phyloP scores from a whole-genome alignment of 2,329 filamentous ascomycete species.

The Fusarium sp. region DNA sequence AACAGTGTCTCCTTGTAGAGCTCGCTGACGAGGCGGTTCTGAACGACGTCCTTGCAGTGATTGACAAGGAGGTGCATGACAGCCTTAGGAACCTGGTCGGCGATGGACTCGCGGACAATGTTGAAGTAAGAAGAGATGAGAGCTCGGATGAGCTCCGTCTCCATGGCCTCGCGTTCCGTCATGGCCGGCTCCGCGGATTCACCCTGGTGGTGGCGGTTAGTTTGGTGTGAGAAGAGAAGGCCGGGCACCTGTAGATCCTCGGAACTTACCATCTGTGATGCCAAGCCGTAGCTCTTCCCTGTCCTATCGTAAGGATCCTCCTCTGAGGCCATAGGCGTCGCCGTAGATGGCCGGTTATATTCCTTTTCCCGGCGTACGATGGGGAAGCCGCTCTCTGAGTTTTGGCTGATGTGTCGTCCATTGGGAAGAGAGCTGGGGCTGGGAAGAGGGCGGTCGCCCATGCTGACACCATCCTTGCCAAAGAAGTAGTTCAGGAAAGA shows the following conservation, averaged over 20 bases:
- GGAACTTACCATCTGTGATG: constrained; percentile 67
- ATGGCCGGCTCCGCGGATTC: constrained; percentile 81
- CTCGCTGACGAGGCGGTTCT: constrained; percentile 95
- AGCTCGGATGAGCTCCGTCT: constrained; percentile 95
- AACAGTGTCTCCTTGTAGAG: constrained; percentile 93
- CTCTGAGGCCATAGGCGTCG: constrained; percentile 48
- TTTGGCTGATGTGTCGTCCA: constrained; percentile 77
- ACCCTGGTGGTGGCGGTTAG: constrained; percentile 53
- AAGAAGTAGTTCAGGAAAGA: constrained; percentile 99
- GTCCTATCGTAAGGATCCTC: constrained; percentile 55
- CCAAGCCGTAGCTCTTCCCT: constrained; percentile 52
- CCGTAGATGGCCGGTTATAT: constrained; percentile 58
- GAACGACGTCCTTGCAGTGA: constrained; percentile 96
- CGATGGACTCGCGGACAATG: constrained; percentile 98
- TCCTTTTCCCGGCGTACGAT: constrained; percentile 79
- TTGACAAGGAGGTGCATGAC: constrained; percentile 99
- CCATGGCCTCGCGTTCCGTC: constrained; percentile 94
- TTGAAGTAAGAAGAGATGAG: constrained; percentile 99
- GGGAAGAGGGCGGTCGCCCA: constrained; percentile 50
- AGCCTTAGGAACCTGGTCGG: constrained; percentile 97
- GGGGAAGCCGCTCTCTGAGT: constrained; percentile 80
- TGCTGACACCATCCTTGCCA: constrained; percentile 80
- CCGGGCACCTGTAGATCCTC: constrained; percentile 14
- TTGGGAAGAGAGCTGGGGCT: constrained; percentile 40
- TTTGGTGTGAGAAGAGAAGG: constrained; percentile 19